Conservation (phyloP, 805 yeast genomes). For the Wickerhamiella shivajii region DNA sequence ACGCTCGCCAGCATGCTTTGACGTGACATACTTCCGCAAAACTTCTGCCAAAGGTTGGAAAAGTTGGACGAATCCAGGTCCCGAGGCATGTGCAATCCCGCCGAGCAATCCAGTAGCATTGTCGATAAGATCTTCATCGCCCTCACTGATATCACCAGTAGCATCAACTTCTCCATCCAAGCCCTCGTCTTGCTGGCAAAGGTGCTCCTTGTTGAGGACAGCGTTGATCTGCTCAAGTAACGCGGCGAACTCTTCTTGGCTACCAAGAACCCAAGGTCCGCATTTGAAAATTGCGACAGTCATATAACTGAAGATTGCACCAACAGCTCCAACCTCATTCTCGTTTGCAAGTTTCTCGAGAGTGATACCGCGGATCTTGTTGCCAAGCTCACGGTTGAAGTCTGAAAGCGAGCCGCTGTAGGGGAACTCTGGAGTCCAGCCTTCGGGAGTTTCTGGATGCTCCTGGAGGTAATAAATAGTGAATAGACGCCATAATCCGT, state of each 20-base stretch:
- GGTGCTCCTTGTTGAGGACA: slow-evolving; percentile 68
- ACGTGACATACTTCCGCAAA: slow-evolving; percentile 32
- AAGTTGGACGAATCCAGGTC: slow-evolving; percentile 58
- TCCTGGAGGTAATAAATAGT: slow-evolving; percentile 47
- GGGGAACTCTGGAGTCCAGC: slow-evolving; percentile 26
- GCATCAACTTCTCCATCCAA: slow-evolving; percentile 20
- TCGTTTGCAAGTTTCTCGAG: slow-evolving; percentile 56
- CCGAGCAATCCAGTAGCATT: slow-evolving; percentile 76
- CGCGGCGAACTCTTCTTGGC: slow-evolving; percentile 42
- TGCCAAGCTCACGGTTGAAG: slow-evolving; percentile 42
- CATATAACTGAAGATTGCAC: slow-evolving; percentile 58
- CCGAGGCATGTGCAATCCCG: slow-evolving; percentile 60
- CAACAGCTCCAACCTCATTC: slow-evolving; percentile 70
- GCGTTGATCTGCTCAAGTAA: slow-evolving; percentile 59
- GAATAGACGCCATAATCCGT: slow-evolving; percentile 70
- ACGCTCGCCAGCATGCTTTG: slow-evolving; percentile 56
- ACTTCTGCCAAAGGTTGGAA: slow-evolving; percentile 58
- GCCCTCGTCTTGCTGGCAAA: slow-evolving; percentile 52
- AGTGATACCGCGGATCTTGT: slow-evolving; percentile 53
- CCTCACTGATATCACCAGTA: slow-evolving; percentile 25
- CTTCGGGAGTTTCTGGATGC: slow-evolving; percentile 3
- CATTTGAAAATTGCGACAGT: slow-evolving; percentile 51
- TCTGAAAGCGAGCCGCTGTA: slow-evolving; percentile 23
- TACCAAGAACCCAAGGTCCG: slow-evolving; percentile 55
- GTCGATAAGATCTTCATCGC: slow-evolving; percentile 62